Evolutionary conservation across 2,329 filamentous ascomycete genomes (phyloP), one percentile per base, ranked within the genome.

Genomic region (Thielaviopsis ethacetica): DNA sequence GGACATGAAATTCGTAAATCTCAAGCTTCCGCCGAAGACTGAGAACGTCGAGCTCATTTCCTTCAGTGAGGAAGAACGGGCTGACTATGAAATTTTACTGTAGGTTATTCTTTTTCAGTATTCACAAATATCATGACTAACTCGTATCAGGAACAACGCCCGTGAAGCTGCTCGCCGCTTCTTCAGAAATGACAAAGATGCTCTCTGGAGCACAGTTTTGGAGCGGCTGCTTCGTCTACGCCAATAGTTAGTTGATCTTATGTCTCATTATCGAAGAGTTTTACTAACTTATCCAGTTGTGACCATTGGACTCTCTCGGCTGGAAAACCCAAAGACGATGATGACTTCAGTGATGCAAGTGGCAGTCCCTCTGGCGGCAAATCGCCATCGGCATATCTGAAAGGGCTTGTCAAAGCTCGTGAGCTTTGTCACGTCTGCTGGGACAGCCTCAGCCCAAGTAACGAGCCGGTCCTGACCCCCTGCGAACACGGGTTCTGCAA

Each of bases 351-450:
- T 15, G n/a, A 38, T 30, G 19, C 34, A 24, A 21, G 15, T 5
- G 22, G 53, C 9, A 21, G 49, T n/a, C n/a, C 19, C 38, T 4
- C 49, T 49, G 5, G 54, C 56, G 12, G 58, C 38, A 10, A 12
- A 13, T 34, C 59, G 1, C 56, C 44, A 19, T 56, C 54, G 34
- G 26, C 24, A 4, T 53, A 22, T n/a, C 50, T 61, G 3, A 58
- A 58, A 47, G 24, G 17, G 12, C 47, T 58, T 15, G 56, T 61
- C 38, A 51, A 41, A 63, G 85, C 77, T 53, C 86, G 88, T 62
- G 90, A 95, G 65, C 84, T 91, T 61, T 95, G 91, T 66, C 77
- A 87, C 0, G 80, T 95, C 56, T 95, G 91, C 68, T 79, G 91
- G 34, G 88, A 94, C 30, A 72, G 75, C 0, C 75, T 91, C 2